These are phyloP conservation scores for Williopsis jadinii DNA, from an alignment of 1,139 yeast species.

Conservation along the genomic window DNA sequence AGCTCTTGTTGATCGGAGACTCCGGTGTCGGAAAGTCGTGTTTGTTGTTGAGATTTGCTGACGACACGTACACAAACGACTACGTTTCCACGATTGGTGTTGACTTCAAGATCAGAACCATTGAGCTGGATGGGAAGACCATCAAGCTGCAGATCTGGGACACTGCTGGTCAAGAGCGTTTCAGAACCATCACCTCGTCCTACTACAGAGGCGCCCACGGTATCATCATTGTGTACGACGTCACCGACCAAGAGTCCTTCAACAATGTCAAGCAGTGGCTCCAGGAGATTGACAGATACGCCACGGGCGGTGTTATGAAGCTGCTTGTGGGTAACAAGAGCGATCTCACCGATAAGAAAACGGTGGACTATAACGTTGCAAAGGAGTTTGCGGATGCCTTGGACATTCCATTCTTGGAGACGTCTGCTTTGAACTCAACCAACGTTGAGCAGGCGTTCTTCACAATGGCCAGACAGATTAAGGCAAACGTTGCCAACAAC, in stretches of 20 bases:
- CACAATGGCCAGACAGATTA: constrained; percentile 98
- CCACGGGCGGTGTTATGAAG: constrained; percentile 96
- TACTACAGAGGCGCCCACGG: constrained; percentile 99
- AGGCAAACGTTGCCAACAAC: constrained; percentile 85
- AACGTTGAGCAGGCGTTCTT: constrained; percentile 97
- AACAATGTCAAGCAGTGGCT: constrained; percentile 98
- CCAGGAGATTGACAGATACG: constrained; percentile 97
- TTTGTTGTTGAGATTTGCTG: constrained; percentile 89
- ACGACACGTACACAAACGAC: constrained; percentile 94
- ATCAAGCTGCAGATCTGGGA: constrained; percentile 98
- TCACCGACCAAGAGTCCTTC: constrained; percentile 96
- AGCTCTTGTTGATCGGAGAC: constrained; percentile 90
- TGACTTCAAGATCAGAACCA: constrained; percentile 95
- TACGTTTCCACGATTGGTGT: constrained; percentile 97
- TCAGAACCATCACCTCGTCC: constrained; percentile 95
- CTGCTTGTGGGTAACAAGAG: constrained; percentile 95
- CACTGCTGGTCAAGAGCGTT: constrained; percentile 98
- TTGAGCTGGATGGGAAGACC: constrained; percentile 93
- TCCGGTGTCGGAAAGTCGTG: constrained; percentile 99
- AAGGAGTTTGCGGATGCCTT: constrained; percentile 97
- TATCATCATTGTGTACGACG: constrained; percentile 94
- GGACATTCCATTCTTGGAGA: constrained; percentile 93
- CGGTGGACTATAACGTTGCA: constrained; percentile 93
- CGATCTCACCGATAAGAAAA: constrained; percentile 88
- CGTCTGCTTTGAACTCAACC: constrained; percentile 91